A percentile compares a stretch with the other conserved stretches of the same genome.
phyloP scores from a whole-genome alignment of 768 basidiomycete genomes.

The Leucocoprinus birnbaumii region DNA sequence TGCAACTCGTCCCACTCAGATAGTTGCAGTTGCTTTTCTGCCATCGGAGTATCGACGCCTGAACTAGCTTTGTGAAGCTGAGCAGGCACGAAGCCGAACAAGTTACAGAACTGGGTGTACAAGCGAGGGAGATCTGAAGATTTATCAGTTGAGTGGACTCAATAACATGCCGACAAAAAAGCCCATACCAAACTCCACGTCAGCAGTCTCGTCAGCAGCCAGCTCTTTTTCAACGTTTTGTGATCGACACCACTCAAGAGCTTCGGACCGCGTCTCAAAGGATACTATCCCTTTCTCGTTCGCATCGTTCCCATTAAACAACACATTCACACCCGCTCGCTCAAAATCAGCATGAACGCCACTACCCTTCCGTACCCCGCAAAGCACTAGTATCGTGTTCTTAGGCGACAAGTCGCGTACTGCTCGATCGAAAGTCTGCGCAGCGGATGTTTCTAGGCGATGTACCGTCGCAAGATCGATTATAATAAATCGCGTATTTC shows the following conservation, averaged over 20 bases:
- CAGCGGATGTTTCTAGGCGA: constrained; percentile 3
- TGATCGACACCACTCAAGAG: neutral
- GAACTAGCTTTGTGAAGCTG: neutral
- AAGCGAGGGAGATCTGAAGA: neutral
- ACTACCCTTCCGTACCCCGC: neutral
- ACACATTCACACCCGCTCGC: constrained; percentile 1
- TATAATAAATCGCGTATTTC: neutral
- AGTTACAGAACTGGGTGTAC: neutral
- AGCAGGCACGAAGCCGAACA: neutral
- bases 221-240: neutral
- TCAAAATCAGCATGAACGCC: constrained; percentile 4
- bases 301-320: neutral
- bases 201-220: neutral
- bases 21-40: neutral
- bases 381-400: neutral
- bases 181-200: neutral
- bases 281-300: neutral
- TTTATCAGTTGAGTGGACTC: neutral
- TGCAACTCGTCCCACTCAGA: neutral
- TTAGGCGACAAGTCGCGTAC: constrained; percentile 1
- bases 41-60: neutral
- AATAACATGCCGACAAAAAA: neutral
- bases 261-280: neutral
- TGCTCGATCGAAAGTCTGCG: constrained; percentile 6
- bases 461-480: neutral